These are phyloP conservation scores for Hyaloscypha variabilis DNA, from an alignment of 495 filamentous ascomycete species.

Conservation along the genomic window DNA sequence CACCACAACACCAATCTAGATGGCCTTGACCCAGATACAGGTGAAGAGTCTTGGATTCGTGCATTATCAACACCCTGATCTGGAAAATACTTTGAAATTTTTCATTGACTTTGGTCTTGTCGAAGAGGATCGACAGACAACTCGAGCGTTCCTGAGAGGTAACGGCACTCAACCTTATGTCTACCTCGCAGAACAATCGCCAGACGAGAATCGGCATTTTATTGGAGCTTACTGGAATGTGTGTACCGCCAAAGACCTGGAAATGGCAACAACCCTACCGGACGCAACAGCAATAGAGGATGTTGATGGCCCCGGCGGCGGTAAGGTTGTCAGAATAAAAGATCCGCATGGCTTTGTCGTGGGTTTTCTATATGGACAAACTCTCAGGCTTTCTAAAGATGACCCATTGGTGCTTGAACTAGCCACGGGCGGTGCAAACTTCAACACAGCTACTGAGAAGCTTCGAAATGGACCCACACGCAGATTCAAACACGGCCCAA, in stretches of 20 bases:
- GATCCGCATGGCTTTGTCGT: constrained; percentile 60
- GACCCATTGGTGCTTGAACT: not conserved
- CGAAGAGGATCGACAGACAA: constrained; percentile 19
- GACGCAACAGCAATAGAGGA: constrained; percentile 48
- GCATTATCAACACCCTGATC: constrained; percentile 30
- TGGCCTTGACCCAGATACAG: not conserved
- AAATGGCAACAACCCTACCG: constrained; percentile 43
- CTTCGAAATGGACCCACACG: constrained; percentile 42
- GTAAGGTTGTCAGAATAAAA: constrained; percentile 55
- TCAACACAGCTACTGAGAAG: constrained; percentile 9
- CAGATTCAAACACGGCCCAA: constrained; percentile 60
- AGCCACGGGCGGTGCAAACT: not conserved
- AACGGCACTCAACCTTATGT: constrained; percentile 60
- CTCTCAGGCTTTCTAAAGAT: not conserved
- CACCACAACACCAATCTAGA: too few relatives aligned
- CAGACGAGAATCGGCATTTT: constrained; percentile 48
- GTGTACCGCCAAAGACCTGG: constrained; percentile 55
- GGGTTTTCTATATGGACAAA: constrained; percentile 58
- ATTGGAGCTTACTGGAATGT: constrained; percentile 56
- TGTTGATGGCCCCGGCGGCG: constrained; percentile 53
- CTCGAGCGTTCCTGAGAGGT: constrained; percentile 57
- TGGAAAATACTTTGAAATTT: constrained; percentile 21
- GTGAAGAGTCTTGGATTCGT: constrained; percentile 22
- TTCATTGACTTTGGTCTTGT: not conserved
- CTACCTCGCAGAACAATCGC: constrained; percentile 44